These are phyloP conservation scores for Diaporthe velutina DNA, from an alignment of 2,329 filamentous ascomycete species.

Conservation along the genomic window DNA sequence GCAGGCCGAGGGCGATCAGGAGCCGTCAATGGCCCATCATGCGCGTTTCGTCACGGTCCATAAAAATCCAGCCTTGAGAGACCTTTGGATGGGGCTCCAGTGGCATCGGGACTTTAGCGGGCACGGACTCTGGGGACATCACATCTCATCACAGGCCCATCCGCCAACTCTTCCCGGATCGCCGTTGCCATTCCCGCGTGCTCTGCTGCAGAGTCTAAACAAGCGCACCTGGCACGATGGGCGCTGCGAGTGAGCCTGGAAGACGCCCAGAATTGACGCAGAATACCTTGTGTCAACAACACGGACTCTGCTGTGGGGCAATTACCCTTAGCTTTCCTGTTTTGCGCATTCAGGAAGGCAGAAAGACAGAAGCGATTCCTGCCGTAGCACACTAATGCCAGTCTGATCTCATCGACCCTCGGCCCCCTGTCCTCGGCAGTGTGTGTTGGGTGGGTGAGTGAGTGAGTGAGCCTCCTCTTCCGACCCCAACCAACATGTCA, in stretches of 20 bases:
- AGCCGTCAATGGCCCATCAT: too few species aligned
- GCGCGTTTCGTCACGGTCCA: constrained; percentile 9
- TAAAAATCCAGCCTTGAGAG: background rate
- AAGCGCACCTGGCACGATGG: background rate
- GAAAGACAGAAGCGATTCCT: constrained; percentile 15
- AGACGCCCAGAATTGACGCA: background rate
- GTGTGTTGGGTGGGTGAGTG: too few species aligned
- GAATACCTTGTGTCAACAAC: background rate
- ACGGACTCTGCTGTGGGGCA: constrained; percentile 1
- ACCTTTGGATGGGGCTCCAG: background rate
- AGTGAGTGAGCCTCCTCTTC: constrained; percentile 4
- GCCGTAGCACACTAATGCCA: constrained; percentile 4
- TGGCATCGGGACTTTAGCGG: constrained; percentile 13
- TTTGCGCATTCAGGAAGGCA: constrained; percentile 15
- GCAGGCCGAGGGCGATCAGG: constrained; percentile 7
- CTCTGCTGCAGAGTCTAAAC: constrained; percentile 7
- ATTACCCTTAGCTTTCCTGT: background rate
- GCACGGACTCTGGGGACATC: constrained; percentile 19
- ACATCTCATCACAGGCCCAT: constrained; percentile 18
- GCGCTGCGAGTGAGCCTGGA: constrained; percentile 6
- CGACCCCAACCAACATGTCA: constrained; percentile 21
- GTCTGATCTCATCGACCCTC: constrained; percentile 7
- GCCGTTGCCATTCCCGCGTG: constrained; percentile 26
- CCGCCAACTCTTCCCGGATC: constrained; percentile 13
- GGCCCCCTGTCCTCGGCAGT: constrained; percentile 21